Evolutionary conservation across 345 rosid species (phyloP).

Genomic region (Syzygium oleosum): DNA sequence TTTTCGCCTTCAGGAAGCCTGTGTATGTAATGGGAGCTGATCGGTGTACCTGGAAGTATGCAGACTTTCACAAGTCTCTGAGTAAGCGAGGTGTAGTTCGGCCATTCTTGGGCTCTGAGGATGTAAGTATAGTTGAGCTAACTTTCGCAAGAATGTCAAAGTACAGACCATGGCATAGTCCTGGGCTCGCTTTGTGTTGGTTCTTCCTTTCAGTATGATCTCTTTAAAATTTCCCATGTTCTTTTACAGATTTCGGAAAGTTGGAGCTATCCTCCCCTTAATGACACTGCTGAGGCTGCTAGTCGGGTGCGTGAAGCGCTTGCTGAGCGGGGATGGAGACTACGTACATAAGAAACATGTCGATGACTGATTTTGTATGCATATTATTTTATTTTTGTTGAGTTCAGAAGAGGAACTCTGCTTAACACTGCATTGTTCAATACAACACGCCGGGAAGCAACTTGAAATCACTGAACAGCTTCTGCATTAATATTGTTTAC

Average conservation of each 20-base stretch:
- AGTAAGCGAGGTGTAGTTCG: slow-evolving; percentile 79
- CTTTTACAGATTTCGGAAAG: slow-evolving; percentile 63
- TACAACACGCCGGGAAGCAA: not conserved
- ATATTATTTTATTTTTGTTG: slow-evolving; percentile 1
- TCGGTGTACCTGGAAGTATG: slow-evolving; percentile 84
- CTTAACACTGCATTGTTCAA: not conserved
- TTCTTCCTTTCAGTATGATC: not conserved
- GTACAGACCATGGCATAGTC: not conserved
- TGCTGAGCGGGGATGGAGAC: slow-evolving; percentile 78
- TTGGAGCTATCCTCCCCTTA: slow-evolving; percentile 95
- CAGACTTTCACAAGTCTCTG: slow-evolving; percentile 78
- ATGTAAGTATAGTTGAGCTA: slow-evolving; percentile 44
- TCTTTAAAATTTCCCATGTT: not conserved
- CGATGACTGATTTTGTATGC: slow-evolving; percentile 14
- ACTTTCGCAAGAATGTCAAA: not conserved
- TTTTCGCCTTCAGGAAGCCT: slow-evolving; percentile 60
- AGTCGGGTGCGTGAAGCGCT: slow-evolving; percentile 50
- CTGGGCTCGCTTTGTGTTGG: not conserved
- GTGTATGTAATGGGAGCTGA: slow-evolving; percentile 79
- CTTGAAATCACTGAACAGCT: not conserved
- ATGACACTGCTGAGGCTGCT: slow-evolving; percentile 90
- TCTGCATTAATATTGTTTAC: not conserved
- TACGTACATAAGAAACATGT: slow-evolving; percentile 35
- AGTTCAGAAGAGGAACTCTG: not conserved
- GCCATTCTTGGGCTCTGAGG: slow-evolving; percentile 81